Conservation (phyloP, 306 rosid genomes). For the Pyrus betulifolia region DNA sequence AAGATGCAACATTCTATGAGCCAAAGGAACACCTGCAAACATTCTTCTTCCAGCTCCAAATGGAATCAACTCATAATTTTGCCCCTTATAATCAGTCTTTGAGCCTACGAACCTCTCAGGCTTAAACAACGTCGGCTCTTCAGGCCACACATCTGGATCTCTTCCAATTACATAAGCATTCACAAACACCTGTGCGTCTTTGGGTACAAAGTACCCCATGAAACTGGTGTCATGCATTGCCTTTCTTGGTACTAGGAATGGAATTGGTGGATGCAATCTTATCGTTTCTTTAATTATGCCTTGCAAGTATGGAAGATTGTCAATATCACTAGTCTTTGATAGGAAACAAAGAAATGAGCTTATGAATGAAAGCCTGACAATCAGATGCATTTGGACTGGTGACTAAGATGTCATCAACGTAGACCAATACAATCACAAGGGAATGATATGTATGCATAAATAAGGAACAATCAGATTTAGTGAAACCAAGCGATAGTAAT, state of each 20-base stretch:
- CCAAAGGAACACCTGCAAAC: conserved; percentile 48
- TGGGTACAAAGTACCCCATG: conserved; percentile 37
- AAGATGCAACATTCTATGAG: conserved; percentile 34
- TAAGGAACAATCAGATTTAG: too few relatives aligned
- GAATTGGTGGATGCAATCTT: conserved; percentile 48
- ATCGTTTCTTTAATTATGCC: conserved; percentile 37
- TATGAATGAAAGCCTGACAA: too few relatives aligned
- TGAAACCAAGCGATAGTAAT: too few relatives aligned
- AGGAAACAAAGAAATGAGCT: too few relatives aligned
- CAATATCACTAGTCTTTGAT: conserved; percentile 23
- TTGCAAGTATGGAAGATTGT: conserved; percentile 33
- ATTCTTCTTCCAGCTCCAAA: conserved; percentile 60
- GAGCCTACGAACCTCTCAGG: conserved; percentile 35
- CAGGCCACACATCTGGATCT: conserved; percentile 42
- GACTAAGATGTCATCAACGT: too few relatives aligned
- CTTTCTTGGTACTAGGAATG: conserved; percentile 36
- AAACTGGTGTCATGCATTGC: conserved; percentile 30
- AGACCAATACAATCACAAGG: too few relatives aligned
- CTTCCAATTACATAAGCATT: conserved; percentile 55
- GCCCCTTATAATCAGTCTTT: conserved; percentile 33
- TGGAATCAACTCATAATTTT: conserved; percentile 44
- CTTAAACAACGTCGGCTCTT: conserved; percentile 22
- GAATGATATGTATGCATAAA: too few relatives aligned
- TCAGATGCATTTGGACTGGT: too few relatives aligned
- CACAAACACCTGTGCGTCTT: conserved; percentile 41